A percentile compares a stretch with the other conserved stretches of the same genome.
Evolutionary conservation across 2,329 filamentous ascomycete species (phyloP).

Genomic region (Ramularia endophylla): DNA sequence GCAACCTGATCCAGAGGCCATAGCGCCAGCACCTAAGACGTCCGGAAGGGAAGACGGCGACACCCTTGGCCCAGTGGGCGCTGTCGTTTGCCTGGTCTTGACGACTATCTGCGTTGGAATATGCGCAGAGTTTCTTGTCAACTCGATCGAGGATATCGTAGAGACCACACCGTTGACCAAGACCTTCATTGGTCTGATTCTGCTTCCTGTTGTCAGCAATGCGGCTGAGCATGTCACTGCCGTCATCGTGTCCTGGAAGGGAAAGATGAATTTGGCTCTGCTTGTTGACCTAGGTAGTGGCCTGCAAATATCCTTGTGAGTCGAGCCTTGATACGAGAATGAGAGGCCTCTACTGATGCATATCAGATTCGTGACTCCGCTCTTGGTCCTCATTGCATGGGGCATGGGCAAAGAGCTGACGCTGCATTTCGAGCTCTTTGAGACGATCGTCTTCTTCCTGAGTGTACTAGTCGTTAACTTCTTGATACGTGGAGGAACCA

Average conservation of each 20-base stretch:
- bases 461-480: constrained; percentile 84
- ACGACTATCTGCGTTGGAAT: constrained; percentile 44
- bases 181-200: constrained; percentile 51
- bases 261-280: constrained; percentile 52
- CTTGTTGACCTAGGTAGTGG: constrained; percentile 49
- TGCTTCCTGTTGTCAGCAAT: constrained; percentile 53
- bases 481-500: constrained; percentile 73
- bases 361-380: constrained; percentile 54
- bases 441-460: constrained; percentile 80
- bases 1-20: constrained; percentile 15
- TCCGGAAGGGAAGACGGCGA: constrained; percentile 25
- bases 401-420: constrained; percentile 49
- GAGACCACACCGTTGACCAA: constrained; percentile 45
- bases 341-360: too few species aligned
- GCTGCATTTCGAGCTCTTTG: constrained; percentile 80
- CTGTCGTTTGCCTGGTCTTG: constrained; percentile 40
- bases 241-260: constrained; percentile 50
- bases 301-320: constrained; percentile 51
- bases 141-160: constrained; percentile 49
- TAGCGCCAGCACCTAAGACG: constrained; percentile 1
- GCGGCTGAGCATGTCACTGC: constrained; percentile 52
- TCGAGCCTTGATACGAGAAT: too few species aligned
- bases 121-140: constrained; percentile 49
- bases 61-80: constrained; percentile 40
- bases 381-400: constrained; percentile 52